Percentiles rank a stretch among this genome's conserved stretches.
These are phyloP conservation scores for Schizochytrium sp. DNA, from an alignment of 108 stramenopile species.

Conservation along the genomic window DNA sequence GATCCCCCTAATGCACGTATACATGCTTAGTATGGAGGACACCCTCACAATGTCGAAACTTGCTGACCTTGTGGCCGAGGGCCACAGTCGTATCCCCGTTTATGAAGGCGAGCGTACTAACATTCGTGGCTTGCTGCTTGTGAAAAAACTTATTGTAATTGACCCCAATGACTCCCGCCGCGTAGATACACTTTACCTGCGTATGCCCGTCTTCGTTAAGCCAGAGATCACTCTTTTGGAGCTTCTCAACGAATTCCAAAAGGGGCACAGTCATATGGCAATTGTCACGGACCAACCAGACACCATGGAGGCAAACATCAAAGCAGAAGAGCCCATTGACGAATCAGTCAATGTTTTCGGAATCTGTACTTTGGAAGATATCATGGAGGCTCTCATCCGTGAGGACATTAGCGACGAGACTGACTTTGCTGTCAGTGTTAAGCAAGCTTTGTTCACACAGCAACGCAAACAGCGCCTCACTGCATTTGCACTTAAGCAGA, in stretches of 20 bases:
- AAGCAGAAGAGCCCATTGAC: background rate
- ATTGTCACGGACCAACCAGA: constrained; percentile 43
- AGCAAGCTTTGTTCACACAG: constrained; percentile 44
- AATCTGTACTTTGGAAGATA: constrained; percentile 52
- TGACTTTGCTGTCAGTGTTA: constrained; percentile 11
- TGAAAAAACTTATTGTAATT: constrained; percentile 47
- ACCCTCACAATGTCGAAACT: constrained; percentile 10
- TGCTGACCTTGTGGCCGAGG: constrained; percentile 41
- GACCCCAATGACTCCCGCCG: constrained; percentile 25
- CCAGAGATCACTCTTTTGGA: constrained; percentile 1
- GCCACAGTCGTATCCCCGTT: constrained; percentile 51
- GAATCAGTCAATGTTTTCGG: constrained; percentile 36
- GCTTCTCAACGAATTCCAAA: constrained; percentile 38
- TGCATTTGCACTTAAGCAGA: background rate
- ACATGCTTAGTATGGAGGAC: constrained; percentile 36
- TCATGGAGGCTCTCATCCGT: constrained; percentile 50
- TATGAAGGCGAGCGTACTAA: constrained; percentile 40
- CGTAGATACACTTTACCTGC: constrained; percentile 46
- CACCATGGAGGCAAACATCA: background rate
- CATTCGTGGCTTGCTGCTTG: constrained; percentile 36
- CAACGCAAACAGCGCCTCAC: constrained; percentile 30
- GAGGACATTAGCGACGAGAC: constrained; percentile 59
- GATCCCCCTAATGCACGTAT: constrained; percentile 35
- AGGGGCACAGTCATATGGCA: constrained; percentile 59
- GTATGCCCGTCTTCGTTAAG: constrained; percentile 23